These are phyloP conservation scores for Aspergillus fijiensis DNA, from an alignment of 2,329 filamentous ascomycete genomes.

Conservation along the genomic window DNA sequence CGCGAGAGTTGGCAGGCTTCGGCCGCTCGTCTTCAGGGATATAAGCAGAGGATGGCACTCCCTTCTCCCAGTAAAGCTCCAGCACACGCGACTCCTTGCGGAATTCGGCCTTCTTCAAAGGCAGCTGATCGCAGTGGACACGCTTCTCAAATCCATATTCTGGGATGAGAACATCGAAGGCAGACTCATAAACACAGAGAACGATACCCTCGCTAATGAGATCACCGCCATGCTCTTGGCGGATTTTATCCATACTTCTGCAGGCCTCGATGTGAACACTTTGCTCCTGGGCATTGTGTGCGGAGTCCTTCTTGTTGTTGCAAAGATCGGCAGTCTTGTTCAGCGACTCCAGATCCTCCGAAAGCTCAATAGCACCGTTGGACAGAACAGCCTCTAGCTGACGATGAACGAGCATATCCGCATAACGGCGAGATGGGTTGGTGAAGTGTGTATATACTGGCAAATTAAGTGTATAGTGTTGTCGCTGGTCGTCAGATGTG, in stretches of 20 bases:
- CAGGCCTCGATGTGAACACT: conserved; percentile 98
- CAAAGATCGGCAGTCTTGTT: conserved; percentile 91
- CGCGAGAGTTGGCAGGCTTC: conserved; percentile 74
- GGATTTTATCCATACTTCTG: conserved; percentile 89
- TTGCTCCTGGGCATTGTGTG: conserved; percentile 95
- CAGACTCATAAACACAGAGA: conserved; percentile 95
- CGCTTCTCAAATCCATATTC: conserved; percentile 99
- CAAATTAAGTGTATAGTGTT: conserved; percentile 89
- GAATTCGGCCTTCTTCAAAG: conserved; percentile 97
- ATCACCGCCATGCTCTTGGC: conserved; percentile 82
- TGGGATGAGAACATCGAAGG: conserved; percentile 95
- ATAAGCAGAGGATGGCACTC: conserved; percentile 91
- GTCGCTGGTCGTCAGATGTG: conserved; percentile 71
- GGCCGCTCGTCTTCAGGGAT: conserved; percentile 96
- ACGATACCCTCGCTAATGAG: conserved; percentile 95
- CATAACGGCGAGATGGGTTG: conserved; percentile 89
- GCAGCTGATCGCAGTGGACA: conserved; percentile 96
- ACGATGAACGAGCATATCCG: conserved; percentile 91
- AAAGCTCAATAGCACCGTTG: conserved; percentile 77
- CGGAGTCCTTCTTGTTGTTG: conserved; percentile 99
- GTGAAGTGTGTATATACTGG: conserved; percentile 97
- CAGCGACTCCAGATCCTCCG: conserved; percentile 81
- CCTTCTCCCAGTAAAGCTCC: conserved; percentile 99
- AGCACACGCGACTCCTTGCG: conserved; percentile 92
- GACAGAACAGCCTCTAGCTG: conserved; percentile 87